Evolutionary conservation across 768 basidiomycete species (phyloP), one percentile per base, ranked within the genome.

Genomic region (Hygrocybe coccinea): DNA sequence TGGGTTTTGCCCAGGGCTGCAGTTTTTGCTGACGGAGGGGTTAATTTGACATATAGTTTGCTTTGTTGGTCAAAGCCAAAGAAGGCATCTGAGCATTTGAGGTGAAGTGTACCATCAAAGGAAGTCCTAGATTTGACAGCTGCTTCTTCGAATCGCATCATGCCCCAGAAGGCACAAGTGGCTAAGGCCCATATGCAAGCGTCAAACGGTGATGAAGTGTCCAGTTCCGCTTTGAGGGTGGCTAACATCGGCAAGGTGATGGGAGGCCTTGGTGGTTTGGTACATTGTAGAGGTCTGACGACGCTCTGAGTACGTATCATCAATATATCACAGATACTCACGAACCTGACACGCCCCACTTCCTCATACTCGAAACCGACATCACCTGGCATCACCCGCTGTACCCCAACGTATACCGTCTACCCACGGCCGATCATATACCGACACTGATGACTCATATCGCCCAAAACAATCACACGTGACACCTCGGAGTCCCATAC

Each of bases 121-220:
- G 41, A 54, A 0, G 34, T 9, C 1, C 61, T 59, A 0, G 68
- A 50, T 3, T 44, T 25, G 0, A 74, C 71, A 0, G 73, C 60
- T 0, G 71, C 67, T 56, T 78, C 74, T 0, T 74, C 72, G 50
- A 75, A 72, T 0, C 67, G 59, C 68, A 73, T 70, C 51, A 75
- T 54, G 1, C 74, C 74, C 66, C 67, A 77, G 60, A 78, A 77
- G 0, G 72, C 70, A 50, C 67, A 74, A 0, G 54, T 33, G 0
- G 66, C 66, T 41, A 69, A 65, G 0, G 75, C 74, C 73, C 73
- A 76, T 0, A 76, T 49, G 33, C 71, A 74, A 0, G 75, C 73
- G 50, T 77, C 74, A 51, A 77, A 78, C 0, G 72, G 62, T 10
- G 68, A 46, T 0, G 50, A 5, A 0, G 72, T 46, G 25, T 66